phyloP scores from a whole-genome alignment of 2,329 filamentous ascomycete species.

The Neofusicoccum sp. region DNA sequence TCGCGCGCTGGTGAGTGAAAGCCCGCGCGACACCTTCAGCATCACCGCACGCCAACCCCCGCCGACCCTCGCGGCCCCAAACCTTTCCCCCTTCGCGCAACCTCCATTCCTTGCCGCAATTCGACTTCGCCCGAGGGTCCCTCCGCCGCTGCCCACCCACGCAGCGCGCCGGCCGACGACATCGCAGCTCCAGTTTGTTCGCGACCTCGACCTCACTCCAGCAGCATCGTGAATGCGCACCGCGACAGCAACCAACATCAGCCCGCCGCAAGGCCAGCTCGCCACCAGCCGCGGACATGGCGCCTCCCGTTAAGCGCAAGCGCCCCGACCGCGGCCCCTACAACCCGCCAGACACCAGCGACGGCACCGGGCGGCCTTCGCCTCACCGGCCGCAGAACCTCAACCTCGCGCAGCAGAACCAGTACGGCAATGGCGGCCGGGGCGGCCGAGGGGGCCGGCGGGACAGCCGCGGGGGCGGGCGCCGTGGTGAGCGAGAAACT shows the following conservation, averaged over 20 bases:
- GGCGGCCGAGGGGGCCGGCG: constrained; percentile 22
- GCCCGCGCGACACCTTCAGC: constrained; percentile 10
- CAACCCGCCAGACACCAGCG: constrained; percentile 37
- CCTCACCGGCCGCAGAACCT: constrained; percentile 52
- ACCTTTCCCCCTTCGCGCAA: constrained; percentile 16
- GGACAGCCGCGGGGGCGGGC: constrained; percentile 30
- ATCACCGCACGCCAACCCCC: background rate
- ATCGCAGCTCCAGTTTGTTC: constrained; percentile 12
- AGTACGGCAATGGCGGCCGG: constrained; percentile 25
- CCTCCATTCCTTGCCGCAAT: constrained; percentile 31
- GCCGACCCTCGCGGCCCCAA: constrained; percentile 13
- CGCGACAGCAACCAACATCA: background rate
- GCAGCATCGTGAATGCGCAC: constrained; percentile 14
- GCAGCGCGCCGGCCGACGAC: background rate
- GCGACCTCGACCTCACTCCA: background rate
- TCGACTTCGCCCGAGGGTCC: constrained; percentile 18
- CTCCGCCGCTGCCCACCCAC: background rate
- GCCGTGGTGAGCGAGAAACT: constrained; percentile 17
- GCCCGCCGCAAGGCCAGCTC: constrained; percentile 15
- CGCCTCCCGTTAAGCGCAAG: constrained; percentile 58
- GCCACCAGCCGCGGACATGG: constrained; percentile 39
- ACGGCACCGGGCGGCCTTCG: constrained; percentile 44
- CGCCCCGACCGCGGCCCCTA: constrained; percentile 41
- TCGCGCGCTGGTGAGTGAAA: constrained; percentile 13
- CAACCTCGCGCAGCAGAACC: constrained; percentile 53